Base-by-base conservation (phyloP, 2,329 filamentous ascomycete genomes). In the Colletotrichum plurivorum region DNA sequence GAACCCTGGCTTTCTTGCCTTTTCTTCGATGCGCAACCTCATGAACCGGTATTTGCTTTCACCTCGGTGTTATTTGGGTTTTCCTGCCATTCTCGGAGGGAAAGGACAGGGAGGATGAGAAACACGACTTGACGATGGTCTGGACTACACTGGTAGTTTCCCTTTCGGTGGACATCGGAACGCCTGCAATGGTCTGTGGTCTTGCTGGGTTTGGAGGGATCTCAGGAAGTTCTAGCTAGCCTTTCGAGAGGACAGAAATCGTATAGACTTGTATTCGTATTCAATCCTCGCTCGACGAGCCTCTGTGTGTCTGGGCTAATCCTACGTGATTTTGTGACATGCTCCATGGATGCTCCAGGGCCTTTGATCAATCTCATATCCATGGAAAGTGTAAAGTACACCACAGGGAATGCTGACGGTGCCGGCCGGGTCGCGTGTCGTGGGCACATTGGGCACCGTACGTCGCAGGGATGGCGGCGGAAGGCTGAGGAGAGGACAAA, bases 41-140 rank as follows among this genome's bases (percentile, higher is more conserved):
- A 67, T 68, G 64, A 70, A 70, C 36, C 25, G 67, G 67, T 68
- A 52, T 70, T 68, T 53, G 58, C 36, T 59, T 62, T 63, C 63
- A 10, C 3, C 67, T 43, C 18, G 51, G 62, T 66, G 55, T 57
- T 61, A 20, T 25, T 48, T 20, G 43, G 51, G 41, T 13, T 18
- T 49, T 49, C 58, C 31, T 55, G 45, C 63, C 51, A 61, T 55
- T 55, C 39, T 53, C 49, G 66, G 54, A 15, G 31, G 52, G 43
- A 53, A 58, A 39, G 66, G 54, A 56, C 18, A 46, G 27, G 18
- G 41, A 22, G 31, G 48, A 27, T 31, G 57, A 25, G 62, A 56
- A 53, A 60, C 36, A 52, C 39, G 62, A 18, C 39, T 57, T 61
- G 43, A 57, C 62, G 53, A 59, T 45, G 51, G 39, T 39, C 43